phyloP scores from a whole-genome alignment of 257 asterid species.

The Coffea eugenioides region DNA sequence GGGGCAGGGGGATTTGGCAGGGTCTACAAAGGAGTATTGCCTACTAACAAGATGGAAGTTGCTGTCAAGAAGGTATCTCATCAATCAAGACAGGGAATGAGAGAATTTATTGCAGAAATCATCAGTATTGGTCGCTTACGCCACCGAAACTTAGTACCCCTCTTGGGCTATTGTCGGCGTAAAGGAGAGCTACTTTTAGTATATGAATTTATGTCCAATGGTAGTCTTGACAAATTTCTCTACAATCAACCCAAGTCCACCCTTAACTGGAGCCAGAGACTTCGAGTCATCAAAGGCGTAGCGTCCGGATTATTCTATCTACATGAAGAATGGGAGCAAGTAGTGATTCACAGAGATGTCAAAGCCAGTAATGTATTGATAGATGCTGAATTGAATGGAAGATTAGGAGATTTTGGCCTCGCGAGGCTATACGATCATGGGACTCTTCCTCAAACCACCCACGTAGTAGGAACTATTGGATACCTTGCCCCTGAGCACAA shows the following conservation, averaged over 20 bases:
- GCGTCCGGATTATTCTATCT: conserved; percentile 28
- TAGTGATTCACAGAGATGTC: no score
- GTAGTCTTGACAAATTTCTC: conserved; percentile 25
- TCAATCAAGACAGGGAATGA: conserved; percentile 26
- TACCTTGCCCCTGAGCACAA: conserved; percentile 23
- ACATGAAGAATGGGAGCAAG: conserved; percentile 6
- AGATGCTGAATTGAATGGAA: no score
- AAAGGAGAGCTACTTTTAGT: conserved; percentile 25
- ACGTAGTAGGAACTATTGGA: conserved; percentile 19
- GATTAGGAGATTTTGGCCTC: conserved; percentile 23
- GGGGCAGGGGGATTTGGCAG: no score
- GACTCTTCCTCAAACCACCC: conserved; percentile 16
- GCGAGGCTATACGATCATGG: conserved; percentile 22
- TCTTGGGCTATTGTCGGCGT: not conserved
- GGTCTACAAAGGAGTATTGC: not conserved
- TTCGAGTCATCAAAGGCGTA: conserved; percentile 27
- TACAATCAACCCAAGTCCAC: not conserved
- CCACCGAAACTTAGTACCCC: no score
- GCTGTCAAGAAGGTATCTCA: conserved; percentile 26
- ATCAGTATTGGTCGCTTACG: no score
- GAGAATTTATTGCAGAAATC: not conserved
- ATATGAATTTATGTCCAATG: conserved; percentile 27
- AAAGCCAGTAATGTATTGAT: no score
- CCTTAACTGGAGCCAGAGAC: conserved; percentile 24
- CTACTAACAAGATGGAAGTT: not conserved